Percentiles rank a stretch among this genome's conserved stretches.
These are phyloP conservation scores for Dothideomycetidae sp. DNA, from an alignment of 2,329 filamentous ascomycete species.

Conservation along the genomic window DNA sequence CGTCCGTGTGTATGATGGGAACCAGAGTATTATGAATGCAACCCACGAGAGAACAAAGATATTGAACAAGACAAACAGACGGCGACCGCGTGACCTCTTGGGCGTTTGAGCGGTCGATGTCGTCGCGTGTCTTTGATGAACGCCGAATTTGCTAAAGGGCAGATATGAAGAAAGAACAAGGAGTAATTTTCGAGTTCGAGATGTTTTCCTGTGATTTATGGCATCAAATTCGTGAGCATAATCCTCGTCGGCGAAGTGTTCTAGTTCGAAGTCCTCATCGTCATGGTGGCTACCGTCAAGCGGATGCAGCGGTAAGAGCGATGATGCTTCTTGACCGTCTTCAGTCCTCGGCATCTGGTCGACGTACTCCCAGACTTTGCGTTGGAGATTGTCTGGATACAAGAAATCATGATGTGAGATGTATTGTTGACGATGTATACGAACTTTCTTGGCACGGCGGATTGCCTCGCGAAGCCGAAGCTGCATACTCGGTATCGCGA, in stretches of 20 bases:
- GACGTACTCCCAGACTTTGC: no score
- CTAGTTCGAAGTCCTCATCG: slow-evolving; percentile 6
- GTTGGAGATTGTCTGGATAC: no score
- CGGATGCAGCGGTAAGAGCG: slow-evolving; percentile 6
- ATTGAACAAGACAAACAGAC: slow-evolving; percentile 1
- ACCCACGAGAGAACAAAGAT: slow-evolving; percentile 4
- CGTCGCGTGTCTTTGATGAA: slow-evolving; percentile 2
- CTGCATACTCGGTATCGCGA: no score
- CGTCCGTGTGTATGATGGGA: slow-evolving; percentile 42
- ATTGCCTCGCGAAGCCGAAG: no score
- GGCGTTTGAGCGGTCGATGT: background rate
- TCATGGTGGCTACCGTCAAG: background rate
- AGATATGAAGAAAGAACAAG: background rate
- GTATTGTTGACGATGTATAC: no score
- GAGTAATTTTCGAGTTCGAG: background rate
- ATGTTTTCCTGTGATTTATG: slow-evolving; percentile 5
- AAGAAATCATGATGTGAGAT: no score
- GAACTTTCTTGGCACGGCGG: no score
- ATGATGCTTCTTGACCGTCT: slow-evolving; percentile 7
- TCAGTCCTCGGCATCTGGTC: no score
- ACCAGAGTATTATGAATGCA: slow-evolving; percentile 31
- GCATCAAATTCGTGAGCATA: slow-evolving; percentile 6
- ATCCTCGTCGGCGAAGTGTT: slow-evolving; percentile 5
- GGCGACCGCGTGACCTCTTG: background rate
- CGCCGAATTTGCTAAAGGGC: slow-evolving; percentile 1